Percentiles rank a stretch among this genome's conserved stretches.
Conservation (phyloP, 2,329 filamentous ascomycete genomes). For the Penicillium sp. region DNA sequence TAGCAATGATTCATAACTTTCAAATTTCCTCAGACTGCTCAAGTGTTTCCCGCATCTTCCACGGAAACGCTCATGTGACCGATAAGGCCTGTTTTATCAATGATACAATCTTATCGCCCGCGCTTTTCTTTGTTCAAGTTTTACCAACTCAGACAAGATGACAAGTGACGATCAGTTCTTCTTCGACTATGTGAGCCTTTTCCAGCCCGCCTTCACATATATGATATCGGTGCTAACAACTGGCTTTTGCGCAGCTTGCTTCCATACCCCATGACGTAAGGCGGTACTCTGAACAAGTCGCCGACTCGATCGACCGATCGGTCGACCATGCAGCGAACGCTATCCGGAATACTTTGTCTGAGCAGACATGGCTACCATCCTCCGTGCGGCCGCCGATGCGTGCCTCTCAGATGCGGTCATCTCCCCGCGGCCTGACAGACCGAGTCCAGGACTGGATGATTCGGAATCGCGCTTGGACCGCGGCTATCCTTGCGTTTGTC, state of each 20-base stretch:
- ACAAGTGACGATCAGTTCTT: constrained; percentile 78
- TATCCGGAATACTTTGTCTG: constrained; percentile 68
- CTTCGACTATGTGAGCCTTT: constrained; percentile 66
- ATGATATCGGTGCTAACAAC: constrained; percentile 9
- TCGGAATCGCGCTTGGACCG: constrained; percentile 71
- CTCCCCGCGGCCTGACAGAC: constrained; percentile 48
- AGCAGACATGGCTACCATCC: constrained; percentile 71
- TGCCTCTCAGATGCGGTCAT: constrained; percentile 28
- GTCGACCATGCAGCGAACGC: constrained; percentile 73
- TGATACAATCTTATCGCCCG: constrained; percentile 18
- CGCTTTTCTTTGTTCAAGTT: constrained; percentile 8
- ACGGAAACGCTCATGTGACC: constrained; percentile 1
- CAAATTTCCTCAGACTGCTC: too few relatives aligned
- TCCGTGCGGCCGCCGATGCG: constrained; percentile 58
- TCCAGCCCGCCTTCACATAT: too few relatives aligned
- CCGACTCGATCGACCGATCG: constrained; percentile 76
- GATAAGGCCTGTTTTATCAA: constrained; percentile 4
- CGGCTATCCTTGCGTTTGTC: constrained; percentile 68
- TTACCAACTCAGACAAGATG: constrained; percentile 54
- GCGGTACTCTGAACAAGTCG: constrained; percentile 69
- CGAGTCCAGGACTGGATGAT: constrained; percentile 69
- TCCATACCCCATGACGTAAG: constrained; percentile 66
- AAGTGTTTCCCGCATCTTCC: background rate
- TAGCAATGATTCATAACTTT: too few relatives aligned
- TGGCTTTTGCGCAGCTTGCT: constrained; percentile 47